These are phyloP conservation scores for Debaryomyces nepalensis DNA, from an alignment of 1,139 yeast genomes.

Conservation along the genomic window DNA sequence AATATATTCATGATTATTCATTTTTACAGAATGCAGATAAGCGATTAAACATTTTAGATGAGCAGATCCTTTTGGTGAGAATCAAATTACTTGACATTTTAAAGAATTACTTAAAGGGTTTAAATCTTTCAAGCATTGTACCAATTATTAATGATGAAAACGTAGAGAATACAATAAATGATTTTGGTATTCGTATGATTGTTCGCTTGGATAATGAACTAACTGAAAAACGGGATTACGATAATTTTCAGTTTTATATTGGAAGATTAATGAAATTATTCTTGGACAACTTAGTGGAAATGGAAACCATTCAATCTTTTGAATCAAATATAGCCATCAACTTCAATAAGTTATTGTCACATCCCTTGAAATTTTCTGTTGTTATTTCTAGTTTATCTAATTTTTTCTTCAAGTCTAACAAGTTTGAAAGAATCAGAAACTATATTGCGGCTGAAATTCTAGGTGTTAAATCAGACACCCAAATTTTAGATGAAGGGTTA, in stretches of 20 bases:
- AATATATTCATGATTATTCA: slow-evolving; percentile 34
- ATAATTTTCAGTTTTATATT: slow-evolving; percentile 24
- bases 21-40: slow-evolving; percentile 20
- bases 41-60: not conserved
- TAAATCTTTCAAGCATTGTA: not conserved
- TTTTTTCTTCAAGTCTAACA: slow-evolving; percentile 33
- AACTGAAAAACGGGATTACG: not conserved
- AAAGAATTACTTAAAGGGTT: slow-evolving; percentile 1
- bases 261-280: slow-evolving; percentile 32
- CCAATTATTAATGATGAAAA: slow-evolving; percentile 11
- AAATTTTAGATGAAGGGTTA: slow-evolving; percentile 48
- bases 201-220: slow-evolving; percentile 2
- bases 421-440: slow-evolving; percentile 60
- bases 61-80: slow-evolving; percentile 4
- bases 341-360: slow-evolving; percentile 35
- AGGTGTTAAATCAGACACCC: slow-evolving; percentile 48
- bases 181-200: not conserved
- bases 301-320: slow-evolving; percentile 17
- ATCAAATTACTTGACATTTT: not conserved
- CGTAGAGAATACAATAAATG: not conserved
- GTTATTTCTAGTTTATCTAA: slow-evolving; percentile 42
- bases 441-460: slow-evolving; percentile 67
- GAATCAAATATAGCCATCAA: slow-evolving; percentile 34
- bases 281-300: slow-evolving; percentile 22
- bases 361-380: slow-evolving; percentile 43